A percentile compares a stretch with the other conserved stretches of the same genome.
Conservation (phyloP, 2,329 filamentous ascomycete genomes). For the Ophiocordyceps camponoti-saundersi region DNA sequence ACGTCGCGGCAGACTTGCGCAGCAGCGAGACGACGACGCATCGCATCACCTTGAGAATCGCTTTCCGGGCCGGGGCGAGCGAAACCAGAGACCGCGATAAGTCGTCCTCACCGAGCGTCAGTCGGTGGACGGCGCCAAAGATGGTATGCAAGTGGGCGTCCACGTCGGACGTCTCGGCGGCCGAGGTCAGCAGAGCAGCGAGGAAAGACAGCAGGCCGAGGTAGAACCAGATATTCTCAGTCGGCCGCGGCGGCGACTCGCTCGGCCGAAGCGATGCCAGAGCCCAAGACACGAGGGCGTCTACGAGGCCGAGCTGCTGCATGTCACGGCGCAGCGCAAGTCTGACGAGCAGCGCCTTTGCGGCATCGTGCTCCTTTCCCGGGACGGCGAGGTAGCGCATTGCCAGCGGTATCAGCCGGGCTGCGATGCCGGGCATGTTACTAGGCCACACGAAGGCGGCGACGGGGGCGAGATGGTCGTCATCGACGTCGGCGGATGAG, state of each 20-base stretch:
- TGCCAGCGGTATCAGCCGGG: constrained; percentile 53
- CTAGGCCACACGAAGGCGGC: constrained; percentile 36
- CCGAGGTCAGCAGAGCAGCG: constrained; percentile 51
- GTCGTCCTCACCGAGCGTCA: constrained; percentile 33
- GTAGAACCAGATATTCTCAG: constrained; percentile 53
- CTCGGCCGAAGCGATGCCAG: constrained; percentile 38
- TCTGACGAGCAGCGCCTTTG: constrained; percentile 66
- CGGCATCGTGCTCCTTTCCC: constrained; percentile 79
- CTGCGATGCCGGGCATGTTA: constrained; percentile 51
- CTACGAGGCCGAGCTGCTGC: constrained; percentile 57
- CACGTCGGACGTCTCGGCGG: constrained; percentile 60
- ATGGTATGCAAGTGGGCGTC: constrained; percentile 46
- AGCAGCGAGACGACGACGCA: constrained; percentile 53
- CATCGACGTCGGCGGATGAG: constrained; percentile 41
- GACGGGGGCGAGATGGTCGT: constrained; percentile 23
- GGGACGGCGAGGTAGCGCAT: constrained; percentile 55
- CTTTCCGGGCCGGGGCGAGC: constrained; percentile 67
- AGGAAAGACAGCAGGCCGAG: constrained; percentile 70
- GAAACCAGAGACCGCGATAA: constrained; percentile 39
- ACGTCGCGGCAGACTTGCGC: constrained; percentile 25
- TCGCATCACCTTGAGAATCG: constrained; percentile 69
- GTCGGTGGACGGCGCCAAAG: constrained; percentile 44
- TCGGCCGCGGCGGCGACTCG: constrained; percentile 1
- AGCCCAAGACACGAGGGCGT: constrained; percentile 54
- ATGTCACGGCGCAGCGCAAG: constrained; percentile 77